These are phyloP conservation scores for Ilex aquifolium DNA, from an alignment of 257 asterid genomes.

Conservation along the genomic window DNA sequence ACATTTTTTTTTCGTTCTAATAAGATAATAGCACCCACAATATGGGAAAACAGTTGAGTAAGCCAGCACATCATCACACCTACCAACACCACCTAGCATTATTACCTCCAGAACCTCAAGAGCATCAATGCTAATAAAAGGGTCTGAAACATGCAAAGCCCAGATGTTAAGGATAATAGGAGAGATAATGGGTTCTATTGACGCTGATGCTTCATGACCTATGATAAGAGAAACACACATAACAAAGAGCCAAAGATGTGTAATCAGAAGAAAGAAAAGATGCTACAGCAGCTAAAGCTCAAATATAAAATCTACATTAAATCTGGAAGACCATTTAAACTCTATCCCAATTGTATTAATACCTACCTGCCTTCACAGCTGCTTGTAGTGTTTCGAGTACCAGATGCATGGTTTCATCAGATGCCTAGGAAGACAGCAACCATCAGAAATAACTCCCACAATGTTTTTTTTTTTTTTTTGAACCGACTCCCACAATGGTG, in stretches of 20 bases:
- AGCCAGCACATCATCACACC: neutral
- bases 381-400: constrained; percentile 92
- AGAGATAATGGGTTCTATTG: constrained; percentile 72
- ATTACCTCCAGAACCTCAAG: constrained; percentile 93
- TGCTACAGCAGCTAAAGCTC: constrained; percentile 7
- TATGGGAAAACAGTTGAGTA: neutral
- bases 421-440: constrained; percentile 56
- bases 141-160: constrained; percentile 94
- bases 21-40: neutral
- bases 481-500: neutral
- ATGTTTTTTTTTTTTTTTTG: neutral
- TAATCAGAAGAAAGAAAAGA: neutral
- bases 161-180: constrained; percentile 89
- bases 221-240: constrained; percentile 15
- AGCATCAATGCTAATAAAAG: constrained; percentile 91
- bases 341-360: constrained; percentile 7
- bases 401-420: constrained; percentile 97
- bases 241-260: neutral
- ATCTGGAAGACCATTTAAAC: constrained; percentile 1
- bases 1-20: too few relatives aligned
- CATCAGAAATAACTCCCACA: constrained; percentile 13
- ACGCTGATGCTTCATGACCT: constrained; percentile 63
- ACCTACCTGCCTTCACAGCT: constrained; percentile 80
- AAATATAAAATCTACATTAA: constrained; percentile 10
- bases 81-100: neutral